Evolutionary conservation across 306 rosid genomes (phyloP).

Genomic region (Hippophae tibetana): DNA sequence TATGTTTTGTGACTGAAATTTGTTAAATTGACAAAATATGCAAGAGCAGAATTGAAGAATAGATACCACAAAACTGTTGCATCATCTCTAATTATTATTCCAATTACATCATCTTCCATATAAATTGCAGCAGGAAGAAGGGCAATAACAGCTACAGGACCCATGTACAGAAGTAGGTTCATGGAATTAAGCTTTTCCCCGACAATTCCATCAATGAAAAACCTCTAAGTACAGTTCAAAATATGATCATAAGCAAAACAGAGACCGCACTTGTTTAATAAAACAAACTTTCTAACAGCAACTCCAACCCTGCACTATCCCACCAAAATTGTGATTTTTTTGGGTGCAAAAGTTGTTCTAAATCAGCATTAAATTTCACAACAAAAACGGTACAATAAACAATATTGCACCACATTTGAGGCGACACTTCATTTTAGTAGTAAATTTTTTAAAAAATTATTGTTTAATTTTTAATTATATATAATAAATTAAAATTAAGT

Average conservation of each 20-base stretch:
- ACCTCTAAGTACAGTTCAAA: not conserved
- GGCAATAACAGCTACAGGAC: slow-evolving; percentile 93
- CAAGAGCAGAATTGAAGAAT: slow-evolving; percentile 80
- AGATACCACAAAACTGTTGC: slow-evolving; percentile 91
- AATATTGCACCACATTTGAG: no score
- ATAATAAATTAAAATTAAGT: no score
- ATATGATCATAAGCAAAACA: not conserved
- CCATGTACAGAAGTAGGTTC: slow-evolving; percentile 98
- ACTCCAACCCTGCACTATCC: no score
- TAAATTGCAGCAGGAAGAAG: slow-evolving; percentile 93
- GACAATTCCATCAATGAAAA: slow-evolving; percentile 7
- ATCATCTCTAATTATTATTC: slow-evolving; percentile 85
- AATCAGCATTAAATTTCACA: no score
- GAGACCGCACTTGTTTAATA: not conserved
- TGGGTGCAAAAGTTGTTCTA: no score
- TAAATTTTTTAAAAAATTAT: no score
- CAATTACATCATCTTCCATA: slow-evolving; percentile 96
- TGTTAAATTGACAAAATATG: slow-evolving; percentile 93
- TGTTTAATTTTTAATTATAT: no score
- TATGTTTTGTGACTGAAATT: slow-evolving; percentile 97
- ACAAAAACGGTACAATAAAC: no score
- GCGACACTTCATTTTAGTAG: no score
- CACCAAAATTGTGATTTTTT: no score
- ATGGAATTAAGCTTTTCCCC: slow-evolving; percentile 98
- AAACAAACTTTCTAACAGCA: not conserved